These are phyloP conservation scores for Penicillium ucsense DNA, from an alignment of 495 filamentous ascomycete genomes.

Conservation along the genomic window DNA sequence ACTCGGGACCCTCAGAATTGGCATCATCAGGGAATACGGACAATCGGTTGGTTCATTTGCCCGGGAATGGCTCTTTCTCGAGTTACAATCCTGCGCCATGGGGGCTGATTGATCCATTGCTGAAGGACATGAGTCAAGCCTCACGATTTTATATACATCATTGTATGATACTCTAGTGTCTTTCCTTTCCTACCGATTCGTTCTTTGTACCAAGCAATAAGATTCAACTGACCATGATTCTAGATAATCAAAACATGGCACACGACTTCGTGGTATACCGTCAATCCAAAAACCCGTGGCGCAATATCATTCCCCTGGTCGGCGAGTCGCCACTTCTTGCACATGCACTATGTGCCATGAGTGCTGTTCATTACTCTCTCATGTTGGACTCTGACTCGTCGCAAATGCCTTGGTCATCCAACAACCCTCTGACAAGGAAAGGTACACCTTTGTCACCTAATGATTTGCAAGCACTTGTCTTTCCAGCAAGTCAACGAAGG, in stretches of 20 bases:
- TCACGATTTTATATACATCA: constrained; percentile 33
- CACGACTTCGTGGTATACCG: constrained; percentile 31
- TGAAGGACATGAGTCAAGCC: constrained; percentile 28
- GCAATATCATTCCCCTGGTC: constrained; percentile 29
- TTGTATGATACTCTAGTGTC: constrained; percentile 19
- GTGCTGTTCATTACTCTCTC: constrained; percentile 34
- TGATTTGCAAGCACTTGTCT: constrained; percentile 22
- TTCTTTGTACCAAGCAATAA: too few species aligned
- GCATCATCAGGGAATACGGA: constrained; percentile 1
- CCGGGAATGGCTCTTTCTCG: not conserved
- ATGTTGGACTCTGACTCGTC: constrained; percentile 25
- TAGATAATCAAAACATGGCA: constrained; percentile 29
- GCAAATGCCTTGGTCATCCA: constrained; percentile 27
- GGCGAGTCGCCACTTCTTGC: constrained; percentile 31
- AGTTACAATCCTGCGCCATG: constrained; percentile 20
- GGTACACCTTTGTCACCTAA: constrained; percentile 13
- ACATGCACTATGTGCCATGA: constrained; percentile 28
- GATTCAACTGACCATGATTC: not conserved
- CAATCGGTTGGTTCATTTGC: constrained; percentile 7
- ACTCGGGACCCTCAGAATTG: too few species aligned
- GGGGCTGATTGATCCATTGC: constrained; percentile 34
- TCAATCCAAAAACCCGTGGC: constrained; percentile 31
- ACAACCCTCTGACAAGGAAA: constrained; percentile 7
- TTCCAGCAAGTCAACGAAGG: constrained; percentile 19
- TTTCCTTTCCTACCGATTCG: not conserved